phyloP scores from a whole-genome alignment of 192 early-diverging fungal genomes.

The Umbelopsis ramanniana region DNA sequence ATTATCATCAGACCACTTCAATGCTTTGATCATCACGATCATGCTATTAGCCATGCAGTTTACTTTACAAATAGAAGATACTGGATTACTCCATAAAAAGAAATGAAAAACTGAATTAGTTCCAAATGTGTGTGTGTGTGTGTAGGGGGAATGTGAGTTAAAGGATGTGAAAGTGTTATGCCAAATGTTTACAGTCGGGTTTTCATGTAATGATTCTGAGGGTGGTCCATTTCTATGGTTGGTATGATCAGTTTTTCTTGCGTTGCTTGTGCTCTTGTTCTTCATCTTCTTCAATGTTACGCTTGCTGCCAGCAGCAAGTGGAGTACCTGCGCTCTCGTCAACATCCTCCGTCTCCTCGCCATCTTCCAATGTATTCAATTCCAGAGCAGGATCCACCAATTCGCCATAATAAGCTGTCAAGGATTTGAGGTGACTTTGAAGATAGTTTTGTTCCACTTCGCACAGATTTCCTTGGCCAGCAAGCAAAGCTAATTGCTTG shows the following conservation, averaged over 20 bases:
- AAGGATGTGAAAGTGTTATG: not conserved
- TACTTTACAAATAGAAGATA: conserved; percentile 10
- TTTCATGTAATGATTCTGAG: too few relatives aligned
- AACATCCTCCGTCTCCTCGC: not conserved
- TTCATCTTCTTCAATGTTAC: conserved; percentile 4
- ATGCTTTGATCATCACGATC: conserved; percentile 8
- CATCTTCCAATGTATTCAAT: not conserved
- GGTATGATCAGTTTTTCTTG: not conserved
- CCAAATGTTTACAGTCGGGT: too few relatives aligned
- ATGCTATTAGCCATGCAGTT: conserved; percentile 1
- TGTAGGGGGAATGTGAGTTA: not conserved
- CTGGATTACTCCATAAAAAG: not conserved
- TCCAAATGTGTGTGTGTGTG: not conserved
- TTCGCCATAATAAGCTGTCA: conserved; percentile 82
- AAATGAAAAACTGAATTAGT: not conserved
- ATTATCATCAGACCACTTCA: conserved; percentile 13
- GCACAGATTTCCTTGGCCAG: conserved; percentile 58
- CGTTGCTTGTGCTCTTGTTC: not conserved
- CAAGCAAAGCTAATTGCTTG: conserved; percentile 64
- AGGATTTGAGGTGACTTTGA: conserved; percentile 66
- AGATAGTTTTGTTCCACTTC: conserved; percentile 85
- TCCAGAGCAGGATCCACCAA: conserved; percentile 45
- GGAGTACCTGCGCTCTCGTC: not conserved
- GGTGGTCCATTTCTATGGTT: too few relatives aligned
- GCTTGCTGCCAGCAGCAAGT: conserved; percentile 22